Evolutionary conservation across 345 rosid species (phyloP), one percentile per base, ranked within the genome.

Genomic region (Mallotus nudiflorus): DNA sequence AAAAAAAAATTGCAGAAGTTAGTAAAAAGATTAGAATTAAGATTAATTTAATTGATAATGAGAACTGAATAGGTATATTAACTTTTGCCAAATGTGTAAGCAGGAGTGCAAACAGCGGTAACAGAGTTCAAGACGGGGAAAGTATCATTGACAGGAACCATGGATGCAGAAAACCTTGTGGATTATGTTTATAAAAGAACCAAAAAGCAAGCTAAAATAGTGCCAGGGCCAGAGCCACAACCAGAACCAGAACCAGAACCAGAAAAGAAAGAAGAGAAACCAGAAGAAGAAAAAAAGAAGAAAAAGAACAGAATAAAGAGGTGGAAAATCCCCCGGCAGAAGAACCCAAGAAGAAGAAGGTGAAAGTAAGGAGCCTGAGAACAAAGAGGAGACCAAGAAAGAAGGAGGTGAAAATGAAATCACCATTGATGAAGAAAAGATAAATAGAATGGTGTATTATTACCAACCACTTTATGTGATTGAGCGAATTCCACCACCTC

Each of bases 111-210:
- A 85, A 83, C 90, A 25, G 92, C 84, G 1, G 82, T 16, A 56
- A 86, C 99, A 6, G 98, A 95, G 68, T 73, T 87, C 40, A 79
- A 83, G 37, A 78, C 85, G 14, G 87, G 88, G 57, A 95, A 89
- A 80, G 98, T 89, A 29, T 87, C 78, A 5, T 98, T 95, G 28
- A 90, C 92, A 0, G 99, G 99, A 12, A 95, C 97, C 13, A 92
- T 95, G 94, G 96, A 89, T 49, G 87, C 87, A 8, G 81, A 84
- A 76, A 88, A 85, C 76, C 88, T 90, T 9, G 99, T 86, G 28
- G 98, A 89, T 18, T 95, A 95, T 61, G 87, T 92, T 39, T 90
- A 92, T 54, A 78, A 88, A 75, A 77, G 89, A 67, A 92, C 99
- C 66, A 88, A 85, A 72, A 95, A 92, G 75, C 91, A 89, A 39